These are phyloP conservation scores for Canavalia gladiata DNA, from an alignment of 306 rosid genomes.

Conservation along the genomic window DNA sequence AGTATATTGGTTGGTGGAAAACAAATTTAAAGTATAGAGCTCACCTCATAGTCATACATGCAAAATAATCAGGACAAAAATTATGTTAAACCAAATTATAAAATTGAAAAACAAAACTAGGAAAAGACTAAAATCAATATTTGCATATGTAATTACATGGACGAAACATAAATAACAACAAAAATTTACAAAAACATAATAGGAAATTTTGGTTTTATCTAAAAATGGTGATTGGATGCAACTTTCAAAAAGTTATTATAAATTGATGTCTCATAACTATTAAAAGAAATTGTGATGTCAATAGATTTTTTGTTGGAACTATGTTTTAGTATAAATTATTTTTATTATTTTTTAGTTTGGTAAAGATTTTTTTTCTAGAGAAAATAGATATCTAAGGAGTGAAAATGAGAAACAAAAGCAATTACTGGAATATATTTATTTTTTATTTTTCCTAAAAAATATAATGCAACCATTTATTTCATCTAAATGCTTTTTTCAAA, in stretches of 20 bases:
- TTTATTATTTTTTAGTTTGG: conserved; percentile 32
- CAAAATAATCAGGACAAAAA: conserved; percentile 47
- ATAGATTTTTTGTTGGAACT: background rate
- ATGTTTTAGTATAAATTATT: background rate
- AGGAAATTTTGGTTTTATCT: background rate
- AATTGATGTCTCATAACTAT: background rate
- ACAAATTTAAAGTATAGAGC: conserved; percentile 38
- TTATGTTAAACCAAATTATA: conserved; percentile 53
- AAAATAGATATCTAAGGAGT: conserved; percentile 4
- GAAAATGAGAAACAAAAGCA: conserved; percentile 30
- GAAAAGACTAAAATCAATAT: conserved; percentile 36
- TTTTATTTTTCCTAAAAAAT: no score
- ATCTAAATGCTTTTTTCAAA: background rate
- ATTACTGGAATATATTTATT: no score
- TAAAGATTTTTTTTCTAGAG: background rate
- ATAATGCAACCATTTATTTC: conserved; percentile 11
- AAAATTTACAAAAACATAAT: background rate
- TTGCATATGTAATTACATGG: conserved; percentile 39
- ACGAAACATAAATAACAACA: conserved; percentile 30
- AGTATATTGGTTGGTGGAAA: conserved; percentile 4
- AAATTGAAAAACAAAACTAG: conserved; percentile 48
- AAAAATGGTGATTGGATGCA: conserved; percentile 26
- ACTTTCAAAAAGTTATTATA: conserved; percentile 12
- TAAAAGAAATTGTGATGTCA: conserved; percentile 14
- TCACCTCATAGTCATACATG: conserved; percentile 98